Conservation (phyloP, 2,329 filamentous ascomycete genomes). For the Sporothrix curviconia region DNA sequence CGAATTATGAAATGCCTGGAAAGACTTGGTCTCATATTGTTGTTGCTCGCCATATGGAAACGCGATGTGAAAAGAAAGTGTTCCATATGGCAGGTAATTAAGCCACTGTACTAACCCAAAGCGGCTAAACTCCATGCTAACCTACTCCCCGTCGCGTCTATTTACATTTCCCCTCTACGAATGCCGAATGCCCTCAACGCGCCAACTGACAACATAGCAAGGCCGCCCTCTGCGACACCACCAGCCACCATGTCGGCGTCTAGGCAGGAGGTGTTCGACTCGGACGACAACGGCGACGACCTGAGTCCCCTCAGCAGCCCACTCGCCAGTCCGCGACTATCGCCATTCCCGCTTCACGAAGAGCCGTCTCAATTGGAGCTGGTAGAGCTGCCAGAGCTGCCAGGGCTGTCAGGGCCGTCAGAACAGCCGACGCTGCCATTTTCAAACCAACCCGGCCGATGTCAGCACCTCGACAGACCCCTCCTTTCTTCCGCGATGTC, state of each 20-base stretch:
- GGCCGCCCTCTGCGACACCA: background rate
- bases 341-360: background rate
- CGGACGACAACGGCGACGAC: constrained; percentile 27
- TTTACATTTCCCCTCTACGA: too few species aligned
- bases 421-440: background rate
- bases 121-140: too few species aligned
- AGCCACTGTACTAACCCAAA: too few species aligned
- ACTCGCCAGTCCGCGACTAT: background rate
- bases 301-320: constrained; percentile 22
- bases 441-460: background rate
- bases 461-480: constrained; percentile 39
- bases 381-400: background rate
- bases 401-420: background rate
- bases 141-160: too few species aligned
- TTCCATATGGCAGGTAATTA: too few species aligned
- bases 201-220: too few species aligned
- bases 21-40: too few species aligned
- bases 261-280: constrained; percentile 27
- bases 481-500: constrained; percentile 40
- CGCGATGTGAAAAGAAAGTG: too few species aligned
- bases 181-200: too few species aligned
- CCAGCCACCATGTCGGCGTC: constrained; percentile 21
- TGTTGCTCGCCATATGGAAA: too few species aligned
- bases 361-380: too few species aligned
- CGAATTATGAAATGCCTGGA: too few species aligned